phyloP scores from a whole-genome alignment of 371 early-diverging fungal genomes.

The Mortierella polycephala region DNA sequence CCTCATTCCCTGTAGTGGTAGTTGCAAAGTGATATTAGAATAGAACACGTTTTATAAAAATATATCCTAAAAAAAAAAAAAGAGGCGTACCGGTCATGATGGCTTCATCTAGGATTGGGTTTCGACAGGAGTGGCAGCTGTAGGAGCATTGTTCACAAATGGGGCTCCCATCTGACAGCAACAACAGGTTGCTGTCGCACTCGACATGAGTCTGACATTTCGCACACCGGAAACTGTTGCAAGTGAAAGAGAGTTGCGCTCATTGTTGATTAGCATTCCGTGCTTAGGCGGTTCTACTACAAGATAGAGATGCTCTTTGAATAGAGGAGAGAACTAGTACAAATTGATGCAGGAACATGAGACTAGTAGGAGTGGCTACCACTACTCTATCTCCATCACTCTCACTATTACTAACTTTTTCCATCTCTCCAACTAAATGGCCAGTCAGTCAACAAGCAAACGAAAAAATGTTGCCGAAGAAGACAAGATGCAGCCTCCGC shows the following conservation, averaged over 20 bases:
- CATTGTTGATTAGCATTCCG: not conserved
- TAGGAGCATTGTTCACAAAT: constrained; percentile 90
- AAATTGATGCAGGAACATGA: too few relatives aligned
- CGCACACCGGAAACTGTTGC: constrained; percentile 75
- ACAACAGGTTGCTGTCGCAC: constrained; percentile 79
- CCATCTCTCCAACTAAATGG: too few relatives aligned
- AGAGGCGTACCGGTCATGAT: constrained; percentile 77
- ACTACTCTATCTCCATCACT: too few relatives aligned
- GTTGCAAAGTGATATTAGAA: too few relatives aligned
- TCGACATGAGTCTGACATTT: constrained; percentile 79
- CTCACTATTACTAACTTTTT: too few relatives aligned
- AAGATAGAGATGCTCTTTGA: not conserved
- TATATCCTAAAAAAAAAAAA: not conserved
- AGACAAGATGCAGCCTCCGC: too few relatives aligned
- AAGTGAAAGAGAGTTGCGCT: not conserved
- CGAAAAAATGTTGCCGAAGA: too few relatives aligned
- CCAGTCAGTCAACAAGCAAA: too few relatives aligned
- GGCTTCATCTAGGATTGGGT: constrained; percentile 87
- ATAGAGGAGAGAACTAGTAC: not conserved
- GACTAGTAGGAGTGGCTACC: too few relatives aligned
- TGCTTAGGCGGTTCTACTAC: not conserved
- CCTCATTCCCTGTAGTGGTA: constrained; percentile 70
- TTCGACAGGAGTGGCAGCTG: constrained; percentile 78
- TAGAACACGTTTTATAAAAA: not conserved
- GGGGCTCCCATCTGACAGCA: constrained; percentile 82